Conservation (phyloP, 2,329 filamentous ascomycete genomes). For the Tolypocladium sp. region DNA sequence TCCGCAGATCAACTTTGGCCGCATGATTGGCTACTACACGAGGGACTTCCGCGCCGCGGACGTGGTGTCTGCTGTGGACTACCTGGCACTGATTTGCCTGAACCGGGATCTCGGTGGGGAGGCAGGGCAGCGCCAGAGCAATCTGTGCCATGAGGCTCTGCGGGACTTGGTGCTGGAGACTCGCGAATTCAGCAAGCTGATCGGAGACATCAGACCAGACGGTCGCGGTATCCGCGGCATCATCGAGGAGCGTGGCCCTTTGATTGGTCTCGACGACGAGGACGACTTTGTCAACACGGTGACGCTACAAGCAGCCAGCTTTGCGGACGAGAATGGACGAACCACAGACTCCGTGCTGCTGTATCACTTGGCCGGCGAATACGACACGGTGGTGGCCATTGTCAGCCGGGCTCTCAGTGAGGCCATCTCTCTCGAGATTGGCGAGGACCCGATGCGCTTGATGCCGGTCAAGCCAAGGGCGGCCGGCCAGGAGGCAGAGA, state of each 20-base stretch:
- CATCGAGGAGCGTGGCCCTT: slow-evolving; percentile 73
- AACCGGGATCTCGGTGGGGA: slow-evolving; percentile 75
- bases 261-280: slow-evolving; percentile 74
- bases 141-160: slow-evolving; percentile 83
- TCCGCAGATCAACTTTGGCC: slow-evolving; percentile 87
- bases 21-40: slow-evolving; percentile 91
- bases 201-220: slow-evolving; percentile 84
- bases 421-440: slow-evolving; percentile 77
- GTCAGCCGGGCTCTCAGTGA: slow-evolving; percentile 87
- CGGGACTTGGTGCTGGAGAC: slow-evolving; percentile 95
- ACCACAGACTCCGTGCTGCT: slow-evolving; percentile 89
- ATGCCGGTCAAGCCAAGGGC: slow-evolving; percentile 70
- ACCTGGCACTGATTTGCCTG: slow-evolving; percentile 82
- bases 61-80: slow-evolving; percentile 84
- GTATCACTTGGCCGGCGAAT: slow-evolving; percentile 91
- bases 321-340: slow-evolving; percentile 88
- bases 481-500: slow-evolving; percentile 26
- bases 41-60: slow-evolving; percentile 89
- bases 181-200: slow-evolving; percentile 84
- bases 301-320: slow-evolving; percentile 82
- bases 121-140: slow-evolving; percentile 65
- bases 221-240: slow-evolving; percentile 77
- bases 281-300: slow-evolving; percentile 86
- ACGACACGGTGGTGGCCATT: slow-evolving; percentile 85
- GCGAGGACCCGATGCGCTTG: slow-evolving; percentile 68